Percentiles rank a stretch among this genome's conserved stretches.
phyloP scores from a whole-genome alignment of 2,329 filamentous ascomycete genomes.

The Clarireedia sp. region DNA sequence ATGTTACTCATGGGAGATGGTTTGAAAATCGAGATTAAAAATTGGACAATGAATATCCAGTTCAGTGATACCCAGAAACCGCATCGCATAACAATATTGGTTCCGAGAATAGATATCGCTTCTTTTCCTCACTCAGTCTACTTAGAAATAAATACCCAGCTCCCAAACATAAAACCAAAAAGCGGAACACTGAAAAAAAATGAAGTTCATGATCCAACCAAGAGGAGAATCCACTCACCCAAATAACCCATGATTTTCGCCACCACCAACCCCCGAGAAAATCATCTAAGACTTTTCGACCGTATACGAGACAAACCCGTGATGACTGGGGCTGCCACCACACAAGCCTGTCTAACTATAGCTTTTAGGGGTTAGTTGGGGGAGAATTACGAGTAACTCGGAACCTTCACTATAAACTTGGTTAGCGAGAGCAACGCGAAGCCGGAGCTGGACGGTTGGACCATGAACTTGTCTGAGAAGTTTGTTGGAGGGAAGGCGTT shows the following conservation, averaged over 20 bases:
- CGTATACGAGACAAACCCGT: not conserved
- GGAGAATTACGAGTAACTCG: too few species aligned
- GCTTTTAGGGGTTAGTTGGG: not conserved
- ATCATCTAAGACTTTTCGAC: not conserved
- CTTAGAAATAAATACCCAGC: not conserved
- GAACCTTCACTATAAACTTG: not conserved
- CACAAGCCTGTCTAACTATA: slow-evolving; percentile 4
- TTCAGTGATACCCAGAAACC: too few species aligned
- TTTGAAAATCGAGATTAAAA: too few species aligned
- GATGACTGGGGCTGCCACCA: not conserved
- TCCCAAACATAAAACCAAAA: not conserved
- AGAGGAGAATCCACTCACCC: not conserved
- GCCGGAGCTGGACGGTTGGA: not conserved
- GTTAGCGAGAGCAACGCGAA: not conserved
- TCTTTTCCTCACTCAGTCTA: not conserved
- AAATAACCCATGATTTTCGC: not conserved
- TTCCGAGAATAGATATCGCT: too few species aligned
- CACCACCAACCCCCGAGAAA: not conserved
- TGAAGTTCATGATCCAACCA: not conserved
- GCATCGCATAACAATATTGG: too few species aligned
- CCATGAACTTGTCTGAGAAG: not conserved
- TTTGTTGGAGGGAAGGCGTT: not conserved
- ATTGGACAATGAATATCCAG: too few species aligned
- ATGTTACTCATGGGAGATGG: too few species aligned
- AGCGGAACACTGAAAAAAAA: not conserved